Percentiles rank a stretch among this genome's conserved stretches.
Evolutionary conservation across 2,329 filamentous ascomycete genomes (phyloP).

Genomic region (Cryphonectria naterciae): DNA sequence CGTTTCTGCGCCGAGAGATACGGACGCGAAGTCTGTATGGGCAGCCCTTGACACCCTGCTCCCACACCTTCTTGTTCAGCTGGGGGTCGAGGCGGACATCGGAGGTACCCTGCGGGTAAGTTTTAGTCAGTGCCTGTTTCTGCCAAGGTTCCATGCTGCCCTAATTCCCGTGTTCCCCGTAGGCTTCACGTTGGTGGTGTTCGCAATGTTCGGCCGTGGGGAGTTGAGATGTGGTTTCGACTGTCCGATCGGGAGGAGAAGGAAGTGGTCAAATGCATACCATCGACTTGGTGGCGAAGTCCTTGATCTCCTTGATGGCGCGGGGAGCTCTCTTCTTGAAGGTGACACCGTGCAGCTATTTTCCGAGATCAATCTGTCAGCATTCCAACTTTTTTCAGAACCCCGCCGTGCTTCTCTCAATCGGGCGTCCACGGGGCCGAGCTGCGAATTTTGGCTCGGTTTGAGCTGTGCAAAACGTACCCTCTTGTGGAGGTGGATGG

Average conservation of each 20-base stretch:
- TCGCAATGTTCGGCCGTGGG: slow-evolving; percentile 7
- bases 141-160: neutral
- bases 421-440: neutral
- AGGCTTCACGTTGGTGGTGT: neutral
- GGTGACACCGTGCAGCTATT: slow-evolving; percentile 88
- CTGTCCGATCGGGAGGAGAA: slow-evolving; percentile 12
- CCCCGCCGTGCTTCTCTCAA: slow-evolving; percentile 38
- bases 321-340: slow-evolving; percentile 99
- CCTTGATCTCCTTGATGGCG: slow-evolving; percentile 99
- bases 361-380: slow-evolving; percentile 39
- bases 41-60: slow-evolving; percentile 97
- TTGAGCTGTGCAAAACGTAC: slow-evolving; percentile 62
- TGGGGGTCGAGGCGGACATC: slow-evolving; percentile 98
- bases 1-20: slow-evolving; percentile 99
- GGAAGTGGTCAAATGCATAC: slow-evolving; percentile 61
- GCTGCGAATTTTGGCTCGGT: slow-evolving; percentile 1
- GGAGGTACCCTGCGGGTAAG: slow-evolving; percentile 73
- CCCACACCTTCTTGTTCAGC: slow-evolving; percentile 99
- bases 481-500: slow-evolving; percentile 99
- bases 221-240: neutral
- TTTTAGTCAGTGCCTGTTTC: slow-evolving; percentile 20
- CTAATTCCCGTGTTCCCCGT: neutral
- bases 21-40: slow-evolving; percentile 96
- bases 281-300: slow-evolving; percentile 92
- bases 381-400: slow-evolving; percentile 30